These are phyloP conservation scores for Artemisia annua DNA, from an alignment of 129 eudicot species.

Conservation along the genomic window DNA sequence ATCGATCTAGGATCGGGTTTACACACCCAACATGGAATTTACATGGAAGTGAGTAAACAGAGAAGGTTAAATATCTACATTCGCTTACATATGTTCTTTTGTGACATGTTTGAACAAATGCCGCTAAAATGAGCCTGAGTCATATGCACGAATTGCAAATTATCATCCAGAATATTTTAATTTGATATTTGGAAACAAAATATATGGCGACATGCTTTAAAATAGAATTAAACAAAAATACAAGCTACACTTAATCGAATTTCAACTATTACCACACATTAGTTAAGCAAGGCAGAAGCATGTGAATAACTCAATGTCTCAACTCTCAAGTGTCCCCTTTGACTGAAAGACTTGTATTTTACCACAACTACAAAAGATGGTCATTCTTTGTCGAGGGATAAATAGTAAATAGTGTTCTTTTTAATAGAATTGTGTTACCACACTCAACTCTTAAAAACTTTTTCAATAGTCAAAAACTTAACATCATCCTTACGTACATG, in stretches of 20 bases:
- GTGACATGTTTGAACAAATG: too few species aligned
- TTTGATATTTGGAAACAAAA: too few species aligned
- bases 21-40: too few species aligned
- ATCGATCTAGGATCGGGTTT: too few species aligned
- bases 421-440: neutral
- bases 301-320: slow-evolving; percentile 20
- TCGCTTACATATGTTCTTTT: too few species aligned
- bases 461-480: slow-evolving; percentile 13
- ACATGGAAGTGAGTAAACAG: too few species aligned
- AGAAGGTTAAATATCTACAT: too few species aligned
- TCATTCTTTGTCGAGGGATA: slow-evolving; percentile 14
- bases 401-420: slow-evolving; percentile 1
- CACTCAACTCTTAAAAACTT: slow-evolving; percentile 15
- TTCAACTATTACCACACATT: neutral
- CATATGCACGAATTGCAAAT: too few species aligned
- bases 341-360: slow-evolving; percentile 16
- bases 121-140: too few species aligned
- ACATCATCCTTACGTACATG: slow-evolving; percentile 6
- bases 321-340: slow-evolving; percentile 24
- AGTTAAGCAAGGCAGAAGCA: neutral
- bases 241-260: neutral
- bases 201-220: too few species aligned
- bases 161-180: too few species aligned
- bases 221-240: too few species aligned
- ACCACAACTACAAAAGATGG: slow-evolving; percentile 3